Evolutionary conservation across 78 protist genomes (phyloP).

Genomic region (Dictyostelium citrinum): DNA sequence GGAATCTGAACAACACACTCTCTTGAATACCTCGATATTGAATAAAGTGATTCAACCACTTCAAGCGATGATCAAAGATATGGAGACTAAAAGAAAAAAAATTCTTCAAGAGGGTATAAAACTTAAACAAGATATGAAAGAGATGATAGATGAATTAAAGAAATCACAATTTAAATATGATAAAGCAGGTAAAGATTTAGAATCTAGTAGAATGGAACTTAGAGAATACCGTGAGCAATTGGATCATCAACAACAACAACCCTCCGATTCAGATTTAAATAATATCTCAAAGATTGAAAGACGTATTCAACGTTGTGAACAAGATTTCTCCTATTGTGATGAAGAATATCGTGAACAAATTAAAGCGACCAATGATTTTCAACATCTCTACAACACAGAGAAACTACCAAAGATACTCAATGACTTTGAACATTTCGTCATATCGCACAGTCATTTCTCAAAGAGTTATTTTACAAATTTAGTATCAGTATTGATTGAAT

Average conservation of each 20-base stretch:
- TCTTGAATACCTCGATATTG: neutral
- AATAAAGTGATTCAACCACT: slow-evolving; percentile 48
- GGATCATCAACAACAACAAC: neutral
- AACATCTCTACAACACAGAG: slow-evolving; percentile 39
- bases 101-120: slow-evolving; percentile 46
- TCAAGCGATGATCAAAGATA: slow-evolving; percentile 72
- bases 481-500: neutral
- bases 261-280: slow-evolving; percentile 13
- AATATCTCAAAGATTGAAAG: slow-evolving; percentile 16
- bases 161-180: slow-evolving; percentile 68
- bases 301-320: slow-evolving; percentile 5
- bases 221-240: neutral
- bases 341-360: slow-evolving; percentile 69
- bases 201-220: slow-evolving; percentile 13
- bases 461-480: slow-evolving; percentile 20
- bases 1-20: slow-evolving; percentile 41
- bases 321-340: neutral
- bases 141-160: slow-evolving; percentile 48
- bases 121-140: slow-evolving; percentile 34
- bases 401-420: slow-evolving; percentile 56
- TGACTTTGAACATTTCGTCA: slow-evolving; percentile 57
- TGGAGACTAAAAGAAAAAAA: slow-evolving; percentile 42
- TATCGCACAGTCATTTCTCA: slow-evolving; percentile 24
- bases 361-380: slow-evolving; percentile 76
- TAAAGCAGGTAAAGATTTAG: slow-evolving; percentile 46